Conservation (phyloP, 2,329 filamentous ascomycete species). For the Phialophora verrucosa region DNA sequence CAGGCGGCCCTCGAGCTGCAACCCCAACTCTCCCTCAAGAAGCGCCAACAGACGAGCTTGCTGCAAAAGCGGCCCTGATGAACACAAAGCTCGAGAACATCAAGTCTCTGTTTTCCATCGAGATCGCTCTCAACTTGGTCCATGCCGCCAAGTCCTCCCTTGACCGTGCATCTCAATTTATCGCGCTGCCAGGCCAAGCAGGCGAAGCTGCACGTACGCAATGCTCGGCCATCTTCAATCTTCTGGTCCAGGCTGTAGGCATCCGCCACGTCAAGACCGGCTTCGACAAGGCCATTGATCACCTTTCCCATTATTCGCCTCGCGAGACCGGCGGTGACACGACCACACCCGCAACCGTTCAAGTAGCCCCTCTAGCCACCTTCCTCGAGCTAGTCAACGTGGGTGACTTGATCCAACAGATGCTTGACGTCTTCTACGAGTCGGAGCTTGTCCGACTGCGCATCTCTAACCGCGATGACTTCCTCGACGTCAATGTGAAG, state of each 20-base stretch:
- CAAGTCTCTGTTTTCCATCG: slow-evolving; percentile 92
- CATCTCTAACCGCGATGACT: slow-evolving; percentile 90
- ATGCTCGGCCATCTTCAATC: slow-evolving; percentile 87
- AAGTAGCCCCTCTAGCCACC: slow-evolving; percentile 76
- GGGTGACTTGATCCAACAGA: slow-evolving; percentile 95
- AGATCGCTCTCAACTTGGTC: slow-evolving; percentile 87
- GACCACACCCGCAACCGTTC: slow-evolving; percentile 76
- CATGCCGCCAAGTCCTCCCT: slow-evolving; percentile 87
- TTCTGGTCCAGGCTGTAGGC: slow-evolving; percentile 81
- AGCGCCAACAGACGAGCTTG: slow-evolving; percentile 86
- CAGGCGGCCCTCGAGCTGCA: slow-evolving; percentile 44
- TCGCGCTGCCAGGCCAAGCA: slow-evolving; percentile 76
- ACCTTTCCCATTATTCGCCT: slow-evolving; percentile 89
- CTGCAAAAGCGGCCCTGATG: slow-evolving; percentile 98
- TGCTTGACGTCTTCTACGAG: slow-evolving; percentile 98
- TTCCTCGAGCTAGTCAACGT: slow-evolving; percentile 98
- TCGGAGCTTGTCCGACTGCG: slow-evolving; percentile 85
- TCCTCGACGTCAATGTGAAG: slow-evolving; percentile 85
- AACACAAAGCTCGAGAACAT: slow-evolving; percentile 93
- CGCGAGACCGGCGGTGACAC: slow-evolving; percentile 66
- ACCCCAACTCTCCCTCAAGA: slow-evolving; percentile 60
- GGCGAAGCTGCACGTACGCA: slow-evolving; percentile 85
- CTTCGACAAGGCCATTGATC: slow-evolving; percentile 89
- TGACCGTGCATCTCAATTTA: slow-evolving; percentile 82
- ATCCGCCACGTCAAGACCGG: slow-evolving; percentile 87